These are phyloP conservation scores for Candida sonorensis DNA, from an alignment of 805 yeast genomes.

Conservation along the genomic window DNA sequence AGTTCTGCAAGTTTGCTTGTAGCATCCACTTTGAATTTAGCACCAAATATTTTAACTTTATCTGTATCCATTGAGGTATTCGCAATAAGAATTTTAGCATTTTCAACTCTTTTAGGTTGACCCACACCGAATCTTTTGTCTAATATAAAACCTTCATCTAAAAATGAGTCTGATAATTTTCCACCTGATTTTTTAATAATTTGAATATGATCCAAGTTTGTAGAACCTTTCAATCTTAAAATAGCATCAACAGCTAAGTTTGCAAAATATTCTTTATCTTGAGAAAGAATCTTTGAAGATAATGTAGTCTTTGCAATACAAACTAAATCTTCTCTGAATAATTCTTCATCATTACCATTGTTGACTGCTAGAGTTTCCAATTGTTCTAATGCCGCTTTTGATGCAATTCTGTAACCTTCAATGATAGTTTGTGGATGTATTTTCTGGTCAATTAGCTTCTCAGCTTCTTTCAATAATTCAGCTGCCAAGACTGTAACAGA, in stretches of 20 bases:
- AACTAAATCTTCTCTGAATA: slow-evolving; percentile 69
- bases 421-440: slow-evolving; percentile 98
- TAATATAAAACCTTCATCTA: slow-evolving; percentile 93
- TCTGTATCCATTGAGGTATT: slow-evolving; percentile 97
- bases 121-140: slow-evolving; percentile 90
- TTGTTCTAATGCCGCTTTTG: slow-evolving; percentile 77
- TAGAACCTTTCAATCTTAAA: slow-evolving; percentile 76
- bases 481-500: slow-evolving; percentile 90
- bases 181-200: slow-evolving; percentile 93
- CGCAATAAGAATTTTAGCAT: slow-evolving; percentile 86
- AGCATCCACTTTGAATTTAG: slow-evolving; percentile 93
- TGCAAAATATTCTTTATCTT: slow-evolving; percentile 86
- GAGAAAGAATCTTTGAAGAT: slow-evolving; percentile 89
- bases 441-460: slow-evolving; percentile 80
- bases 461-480: slow-evolving; percentile 91
- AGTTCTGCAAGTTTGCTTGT: slow-evolving; percentile 90
- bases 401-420: slow-evolving; percentile 89
- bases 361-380: slow-evolving; percentile 73
- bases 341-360: slow-evolving; percentile 47
- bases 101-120: slow-evolving; percentile 79
- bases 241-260: slow-evolving; percentile 92
- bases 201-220: slow-evolving; percentile 88
- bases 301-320: slow-evolving; percentile 90
- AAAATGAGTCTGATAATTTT: slow-evolving; percentile 79
- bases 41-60: slow-evolving; percentile 95